Base-by-base conservation (phyloP, 192 early-diverging fungal species). In the Podila minutissima region DNA sequence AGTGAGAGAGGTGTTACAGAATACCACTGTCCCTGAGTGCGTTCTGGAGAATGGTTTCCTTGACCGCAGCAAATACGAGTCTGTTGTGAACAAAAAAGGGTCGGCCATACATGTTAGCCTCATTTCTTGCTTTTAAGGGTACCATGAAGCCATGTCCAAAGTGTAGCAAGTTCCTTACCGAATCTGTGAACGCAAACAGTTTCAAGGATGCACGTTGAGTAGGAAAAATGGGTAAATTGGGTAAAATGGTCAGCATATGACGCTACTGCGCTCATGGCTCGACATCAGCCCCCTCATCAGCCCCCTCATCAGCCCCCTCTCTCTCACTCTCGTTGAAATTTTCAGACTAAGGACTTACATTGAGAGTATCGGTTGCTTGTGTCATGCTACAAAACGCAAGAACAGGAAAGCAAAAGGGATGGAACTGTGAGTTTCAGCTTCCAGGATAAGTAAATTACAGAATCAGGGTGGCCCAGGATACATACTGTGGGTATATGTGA, bases 311-410 rank as follows among this genome's bases (percentile, higher is more conserved):
- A 66, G n/a, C 28, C 24, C 37, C 22, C n/a, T 22, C 53, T 53
- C 24, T 8, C 49, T 26, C 33, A 41, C 0, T 28, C 20, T 38
- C 24, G 49, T 51, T 41, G 12, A 46, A 17, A 12, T 46, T 46
- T 15, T 3, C 13, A 4, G 41, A 3, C 41, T 12, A 46, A 22
- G 24, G 24, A 67, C 74, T 72, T 83, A 87, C 84, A 85, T 96
- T 96, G 65, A 90, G 93, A 20, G 96, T 97, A 81, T 97, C 94
- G 1, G 96, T 97, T 41, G 95, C 96, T 81, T 95, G 94, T 4
- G 96, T 97, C 66, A 97, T 86, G 73, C 90, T 91, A 64, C 31
- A 37, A 49, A 53, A 35, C 19, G 0, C 10, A 53, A 61, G 26
- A 67, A 49, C 13, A 58, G 17, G 71, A 59, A 67, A 69, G 2